These are phyloP conservation scores for Leishmania aethiopica DNA, from an alignment of 208 protist genomes.

Conservation along the genomic window DNA sequence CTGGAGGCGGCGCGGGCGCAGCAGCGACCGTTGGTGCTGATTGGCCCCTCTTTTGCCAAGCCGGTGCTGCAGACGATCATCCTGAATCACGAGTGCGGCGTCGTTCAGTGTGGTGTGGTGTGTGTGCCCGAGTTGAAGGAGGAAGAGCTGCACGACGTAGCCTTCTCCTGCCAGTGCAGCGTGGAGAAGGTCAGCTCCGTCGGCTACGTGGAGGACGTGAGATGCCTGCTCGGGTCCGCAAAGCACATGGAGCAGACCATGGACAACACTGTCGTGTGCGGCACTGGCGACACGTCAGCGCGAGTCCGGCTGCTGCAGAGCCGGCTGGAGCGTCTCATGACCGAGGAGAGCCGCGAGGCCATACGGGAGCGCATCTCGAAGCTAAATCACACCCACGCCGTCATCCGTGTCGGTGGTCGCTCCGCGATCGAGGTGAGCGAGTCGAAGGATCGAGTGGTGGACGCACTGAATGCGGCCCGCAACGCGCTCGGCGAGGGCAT, in stretches of 20 bases:
- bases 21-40: conserved; percentile 67
- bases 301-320: conserved; percentile 95
- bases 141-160: conserved; percentile 99
- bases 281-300: conserved; percentile 71
- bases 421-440: conserved; percentile 98
- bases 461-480: conserved; percentile 99
- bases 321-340: conserved; percentile 85
- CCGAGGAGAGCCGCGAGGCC: conserved; percentile 96
- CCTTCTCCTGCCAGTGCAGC: conserved; percentile 95
- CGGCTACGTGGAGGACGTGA: conserved; percentile 58
- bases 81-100: conserved; percentile 97
- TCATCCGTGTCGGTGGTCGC: conserved; percentile 98
- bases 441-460: conserved; percentile 99
- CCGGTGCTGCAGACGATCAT: conserved; percentile 78
- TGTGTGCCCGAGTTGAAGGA: conserved; percentile 97
- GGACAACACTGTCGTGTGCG: conserved; percentile 97
- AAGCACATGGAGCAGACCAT: conserved; percentile 90
- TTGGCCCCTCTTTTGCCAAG: conserved; percentile 74
- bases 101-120: conserved; percentile 89
- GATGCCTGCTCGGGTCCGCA: conserved; percentile 66
- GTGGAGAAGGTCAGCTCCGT: conserved; percentile 91
- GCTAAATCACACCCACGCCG: conserved; percentile 88
- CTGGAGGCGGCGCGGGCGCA: conserved; percentile 64
- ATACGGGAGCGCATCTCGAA: conserved; percentile 95
- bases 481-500: conserved; percentile 99